Base-by-base conservation (phyloP, 805 yeast species). In the Grigorovia yakushimaensis region DNA sequence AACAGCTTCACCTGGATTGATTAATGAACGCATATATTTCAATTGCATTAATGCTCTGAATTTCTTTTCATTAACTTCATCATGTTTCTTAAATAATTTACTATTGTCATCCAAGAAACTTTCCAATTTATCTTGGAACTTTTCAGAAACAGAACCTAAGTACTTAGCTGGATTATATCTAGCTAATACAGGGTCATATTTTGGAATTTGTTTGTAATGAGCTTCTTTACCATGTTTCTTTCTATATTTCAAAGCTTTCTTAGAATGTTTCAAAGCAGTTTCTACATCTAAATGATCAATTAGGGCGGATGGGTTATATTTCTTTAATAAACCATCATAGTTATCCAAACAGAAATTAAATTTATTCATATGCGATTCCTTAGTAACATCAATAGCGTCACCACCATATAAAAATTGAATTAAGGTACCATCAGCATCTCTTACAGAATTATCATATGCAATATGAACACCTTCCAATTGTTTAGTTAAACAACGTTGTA, bases 341-440 rank as follows among this genome's bases (percentile, higher is more conserved):
- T 93, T 93, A 51, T 88, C 93, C 50, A 80, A 76, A 69, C 96
- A 93, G 82, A 93, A 93, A 57, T 84, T 78, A 71, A 93, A 93
- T 68, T 93, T 88, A 58, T 81, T 79, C 86, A 93, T 79, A 70
- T 93, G 94, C 2, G 95, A 84, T 71, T 93, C 96, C 68, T 88
- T 87, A 43, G 93, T 85, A 46, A 91, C 89, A 67, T 93, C 99
- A 56, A 93, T 74, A 20, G 96, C 81, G 67, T 93, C 99, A 57
- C 98, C 98, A 64, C 99, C 99, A 65, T 93, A 93, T 68, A 93
- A 71, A 77, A 93, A 89, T 73, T 89, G 98, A 49, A 94, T 74
- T 67, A 93, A 73, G 5, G 95, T 74, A 49, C 98, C 98, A 68
- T 93, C 98, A 48, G 85, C 83, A 65, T 94, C 96, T 70, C 99